Evolutionary conservation across 768 basidiomycete species (phyloP).

Genomic region (Tremella fuciformis): DNA sequence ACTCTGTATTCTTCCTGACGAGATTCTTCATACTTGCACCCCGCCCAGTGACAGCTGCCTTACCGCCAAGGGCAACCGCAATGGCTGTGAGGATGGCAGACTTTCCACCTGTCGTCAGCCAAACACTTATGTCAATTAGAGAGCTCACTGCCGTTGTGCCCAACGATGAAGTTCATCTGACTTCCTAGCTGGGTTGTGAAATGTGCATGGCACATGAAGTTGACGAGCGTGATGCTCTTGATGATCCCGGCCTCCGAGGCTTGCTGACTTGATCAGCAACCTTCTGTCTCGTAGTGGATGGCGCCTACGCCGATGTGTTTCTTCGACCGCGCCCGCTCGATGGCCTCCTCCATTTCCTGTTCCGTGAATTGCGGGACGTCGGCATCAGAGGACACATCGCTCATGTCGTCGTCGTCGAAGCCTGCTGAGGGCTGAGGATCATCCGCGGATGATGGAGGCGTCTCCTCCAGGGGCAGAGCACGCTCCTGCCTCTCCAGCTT

Average conservation of each 20-base stretch:
- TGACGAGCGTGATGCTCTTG: conserved; percentile 61
- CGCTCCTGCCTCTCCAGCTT: too few species aligned
- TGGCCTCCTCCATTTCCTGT: too few species aligned
- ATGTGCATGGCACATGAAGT: conserved; percentile 94
- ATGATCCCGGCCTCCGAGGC: conserved; percentile 86
- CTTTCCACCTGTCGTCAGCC: conserved; percentile 72
- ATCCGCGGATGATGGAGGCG: too few species aligned
- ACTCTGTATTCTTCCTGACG: conserved; percentile 79
- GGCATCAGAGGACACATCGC: too few species aligned
- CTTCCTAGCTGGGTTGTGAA: conserved; percentile 81
- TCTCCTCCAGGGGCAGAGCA: too few species aligned
- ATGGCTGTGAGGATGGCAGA: conserved; percentile 91
- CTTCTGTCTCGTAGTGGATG: too few species aligned
- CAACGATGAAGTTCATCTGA: conserved; percentile 96
- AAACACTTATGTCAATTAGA: conserved; percentile 1
- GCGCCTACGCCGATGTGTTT: too few species aligned
- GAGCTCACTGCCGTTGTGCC: conserved; percentile 85
- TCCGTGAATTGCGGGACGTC: too few species aligned
- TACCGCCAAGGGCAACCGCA: conserved; percentile 88
- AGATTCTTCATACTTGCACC: conserved; percentile 79
- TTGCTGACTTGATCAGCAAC: conserved; percentile 55
- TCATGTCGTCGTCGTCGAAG: too few species aligned
- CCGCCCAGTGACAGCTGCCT: conserved; percentile 85
- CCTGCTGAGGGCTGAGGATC: too few species aligned
- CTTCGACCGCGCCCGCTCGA: too few species aligned